phyloP scores from a whole-genome alignment of 1,139 yeast genomes.

The Hanseniaspora gamundiae region DNA sequence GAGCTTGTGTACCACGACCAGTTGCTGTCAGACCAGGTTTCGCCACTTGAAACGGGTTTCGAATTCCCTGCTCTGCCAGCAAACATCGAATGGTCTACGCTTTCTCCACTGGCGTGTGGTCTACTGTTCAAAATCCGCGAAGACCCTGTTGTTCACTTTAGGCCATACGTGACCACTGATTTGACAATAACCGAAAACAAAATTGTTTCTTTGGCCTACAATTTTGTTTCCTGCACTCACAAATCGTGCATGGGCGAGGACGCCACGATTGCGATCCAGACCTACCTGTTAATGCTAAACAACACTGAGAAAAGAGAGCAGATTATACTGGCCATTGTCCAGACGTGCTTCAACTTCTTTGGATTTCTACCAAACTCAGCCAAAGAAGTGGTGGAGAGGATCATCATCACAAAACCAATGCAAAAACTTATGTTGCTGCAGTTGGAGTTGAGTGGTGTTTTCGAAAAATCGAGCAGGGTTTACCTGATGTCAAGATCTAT shows the following conservation, averaged over 20 bases:
- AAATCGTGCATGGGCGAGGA: slow-evolving; percentile 25
- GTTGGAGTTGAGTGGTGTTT: slow-evolving; percentile 22
- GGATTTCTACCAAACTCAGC: slow-evolving; percentile 25
- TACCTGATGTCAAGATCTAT: slow-evolving; percentile 24
- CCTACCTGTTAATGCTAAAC: slow-evolving; percentile 16
- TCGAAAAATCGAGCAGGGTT: slow-evolving; percentile 15
- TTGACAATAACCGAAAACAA: slow-evolving; percentile 15
- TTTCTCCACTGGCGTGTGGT: slow-evolving; percentile 6
- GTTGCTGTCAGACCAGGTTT: slow-evolving; percentile 3
- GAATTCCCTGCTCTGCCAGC: background rate
- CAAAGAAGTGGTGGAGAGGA: slow-evolving; percentile 24
- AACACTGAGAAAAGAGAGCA: slow-evolving; percentile 18
- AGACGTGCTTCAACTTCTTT: slow-evolving; percentile 22
- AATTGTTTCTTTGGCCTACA: slow-evolving; percentile 24
- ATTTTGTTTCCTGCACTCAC: slow-evolving; percentile 23
- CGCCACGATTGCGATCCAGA: slow-evolving; percentile 23
- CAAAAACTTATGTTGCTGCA: slow-evolving; percentile 24
- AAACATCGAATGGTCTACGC: slow-evolving; percentile 6
- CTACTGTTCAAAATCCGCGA: slow-evolving; percentile 2
- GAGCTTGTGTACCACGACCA: slow-evolving; percentile 2
- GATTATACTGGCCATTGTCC: slow-evolving; percentile 19
- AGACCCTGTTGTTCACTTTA: slow-evolving; percentile 1
- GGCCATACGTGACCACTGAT: slow-evolving; percentile 7
- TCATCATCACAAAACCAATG: slow-evolving; percentile 25
- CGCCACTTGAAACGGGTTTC: slow-evolving; percentile 13